Evolutionary conservation across 2,329 filamentous ascomycete species (phyloP), one percentile per base, ranked within the genome.

Genomic region (Colletotrichum nymphaeae): DNA sequence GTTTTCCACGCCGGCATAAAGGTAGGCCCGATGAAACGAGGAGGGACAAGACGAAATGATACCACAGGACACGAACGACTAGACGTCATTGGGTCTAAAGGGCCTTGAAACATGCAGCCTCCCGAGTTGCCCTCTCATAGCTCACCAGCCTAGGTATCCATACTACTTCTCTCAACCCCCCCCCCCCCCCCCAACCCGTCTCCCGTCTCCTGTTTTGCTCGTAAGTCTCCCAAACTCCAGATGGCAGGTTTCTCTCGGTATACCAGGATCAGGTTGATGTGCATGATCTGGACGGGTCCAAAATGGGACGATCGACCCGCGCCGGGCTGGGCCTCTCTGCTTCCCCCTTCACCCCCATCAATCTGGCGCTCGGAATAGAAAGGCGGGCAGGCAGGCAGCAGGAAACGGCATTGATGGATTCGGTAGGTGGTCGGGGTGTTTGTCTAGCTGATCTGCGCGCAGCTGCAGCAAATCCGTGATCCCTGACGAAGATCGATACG

Each of bases 401-500:
- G 8, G 30, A 4, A 46, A 19, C 6, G 22, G 4, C 16, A 37
- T 7, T 42, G 16, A 42, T 42, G 42, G 16, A 32, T 42, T 52
- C 6, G 42, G 22, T 32, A 11, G n/a, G 22, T 19, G 16, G 19
- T 35, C 24, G 42, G 30, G 42, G 22, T n/a, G 42, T 28, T 63
- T 14, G 5, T 42, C 19, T 12, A 12, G n/a, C 59, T 26, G 11
- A 52, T 63, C 59, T 52, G 11, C 37, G 26, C 35, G 28, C 42
- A 49, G 42, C 42, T 49, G 42, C 19, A 49, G 63, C 24, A 42
- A 42, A 22, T 35, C 19, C 22, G 24, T 46, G 58, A 64, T 69
- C 66, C 70, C 66, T 69, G 70, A 59, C 16, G 70, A 42, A 69
- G 70, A 69, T 72, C 66, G 53, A 28, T 72, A 42, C 24, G 24